These are phyloP conservation scores for Aureobasidium melanogenum DNA, from an alignment of 2,329 filamentous ascomycete genomes.

Conservation along the genomic window DNA sequence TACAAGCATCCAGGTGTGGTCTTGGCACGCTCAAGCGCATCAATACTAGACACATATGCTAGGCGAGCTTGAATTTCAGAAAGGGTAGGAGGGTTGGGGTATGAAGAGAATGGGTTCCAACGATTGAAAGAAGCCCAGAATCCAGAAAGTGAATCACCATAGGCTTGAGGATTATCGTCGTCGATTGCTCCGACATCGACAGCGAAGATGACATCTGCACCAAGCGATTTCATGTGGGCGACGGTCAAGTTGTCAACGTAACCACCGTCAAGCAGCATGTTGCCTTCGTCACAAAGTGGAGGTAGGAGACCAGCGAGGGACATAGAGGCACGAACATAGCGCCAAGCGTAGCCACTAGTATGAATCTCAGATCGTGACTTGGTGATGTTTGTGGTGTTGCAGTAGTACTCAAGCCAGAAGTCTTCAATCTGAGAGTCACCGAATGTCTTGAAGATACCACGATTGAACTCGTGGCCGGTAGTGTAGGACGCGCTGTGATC, in stretches of 20 bases:
- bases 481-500: conserved; percentile 68
- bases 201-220: conserved; percentile 89
- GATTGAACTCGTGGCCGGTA: conserved; percentile 97
- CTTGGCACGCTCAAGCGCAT: conserved; percentile 90
- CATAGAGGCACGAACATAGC: conserved; percentile 95
- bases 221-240: conserved; percentile 90
- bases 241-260: conserved; percentile 98
- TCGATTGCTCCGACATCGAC: conserved; percentile 90
- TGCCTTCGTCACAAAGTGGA: conserved; percentile 91
- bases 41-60: conserved; percentile 90
- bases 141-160: conserved; percentile 88
- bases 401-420: conserved; percentile 98
- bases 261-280: conserved; percentile 91
- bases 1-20: conserved; percentile 84
- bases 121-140: conserved; percentile 92
- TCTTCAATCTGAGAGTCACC: conserved; percentile 96
- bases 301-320: conserved; percentile 86
- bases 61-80: conserved; percentile 92
- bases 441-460: conserved; percentile 97
- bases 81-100: conserved; percentile 86
- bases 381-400: conserved; percentile 98
- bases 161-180: conserved; percentile 82
- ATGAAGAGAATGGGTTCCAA: conserved; percentile 89
- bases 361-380: conserved; percentile 88
- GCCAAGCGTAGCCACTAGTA: conserved; percentile 93